Conservation (phyloP, 805 yeast species). For the Metschnikowia hibisci region DNA sequence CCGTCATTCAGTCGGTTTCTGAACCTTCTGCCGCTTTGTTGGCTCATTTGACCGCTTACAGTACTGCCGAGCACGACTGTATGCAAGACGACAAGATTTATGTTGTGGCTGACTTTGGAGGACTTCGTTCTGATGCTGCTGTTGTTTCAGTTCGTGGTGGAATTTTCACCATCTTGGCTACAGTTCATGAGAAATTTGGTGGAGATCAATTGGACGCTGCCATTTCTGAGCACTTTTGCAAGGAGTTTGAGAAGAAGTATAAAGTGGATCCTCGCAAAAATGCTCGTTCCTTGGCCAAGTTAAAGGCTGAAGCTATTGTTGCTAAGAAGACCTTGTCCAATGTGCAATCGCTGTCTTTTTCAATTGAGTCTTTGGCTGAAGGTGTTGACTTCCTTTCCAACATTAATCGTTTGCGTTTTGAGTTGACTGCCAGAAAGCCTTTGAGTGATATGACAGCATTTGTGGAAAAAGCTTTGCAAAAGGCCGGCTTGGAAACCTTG, state of each 20-base stretch:
- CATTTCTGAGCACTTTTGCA: slow-evolving; percentile 78
- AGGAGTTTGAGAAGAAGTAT: slow-evolving; percentile 89
- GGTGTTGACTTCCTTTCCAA: slow-evolving; percentile 92
- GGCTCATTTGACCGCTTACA: slow-evolving; percentile 59
- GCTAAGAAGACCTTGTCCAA: slow-evolving; percentile 91
- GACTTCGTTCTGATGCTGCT: slow-evolving; percentile 92
- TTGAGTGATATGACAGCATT: slow-evolving; percentile 73
- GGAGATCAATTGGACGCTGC: slow-evolving; percentile 83
- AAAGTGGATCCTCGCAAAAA: slow-evolving; percentile 75
- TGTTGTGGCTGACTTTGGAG: slow-evolving; percentile 96
- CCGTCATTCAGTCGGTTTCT: slow-evolving; percentile 79
- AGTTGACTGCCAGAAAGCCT: slow-evolving; percentile 76
- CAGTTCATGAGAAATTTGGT: slow-evolving; percentile 82
- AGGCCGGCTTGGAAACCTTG: slow-evolving; percentile 80
- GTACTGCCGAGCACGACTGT: slow-evolving; percentile 34
- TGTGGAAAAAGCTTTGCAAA: slow-evolving; percentile 66
- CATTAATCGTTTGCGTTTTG: slow-evolving; percentile 91
- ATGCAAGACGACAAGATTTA: slow-evolving; percentile 64
- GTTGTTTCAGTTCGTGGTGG: slow-evolving; percentile 93
- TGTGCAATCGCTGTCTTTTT: slow-evolving; percentile 82
- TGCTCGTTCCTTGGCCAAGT: slow-evolving; percentile 84
- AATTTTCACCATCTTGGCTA: slow-evolving; percentile 79
- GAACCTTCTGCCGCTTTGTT: slow-evolving; percentile 92
- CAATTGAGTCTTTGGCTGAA: slow-evolving; percentile 90
- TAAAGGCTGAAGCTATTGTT: slow-evolving; percentile 73